Evolutionary conservation across 148 eudicot genomes (phyloP).

Genomic region (Nepenthes gracilis): DNA sequence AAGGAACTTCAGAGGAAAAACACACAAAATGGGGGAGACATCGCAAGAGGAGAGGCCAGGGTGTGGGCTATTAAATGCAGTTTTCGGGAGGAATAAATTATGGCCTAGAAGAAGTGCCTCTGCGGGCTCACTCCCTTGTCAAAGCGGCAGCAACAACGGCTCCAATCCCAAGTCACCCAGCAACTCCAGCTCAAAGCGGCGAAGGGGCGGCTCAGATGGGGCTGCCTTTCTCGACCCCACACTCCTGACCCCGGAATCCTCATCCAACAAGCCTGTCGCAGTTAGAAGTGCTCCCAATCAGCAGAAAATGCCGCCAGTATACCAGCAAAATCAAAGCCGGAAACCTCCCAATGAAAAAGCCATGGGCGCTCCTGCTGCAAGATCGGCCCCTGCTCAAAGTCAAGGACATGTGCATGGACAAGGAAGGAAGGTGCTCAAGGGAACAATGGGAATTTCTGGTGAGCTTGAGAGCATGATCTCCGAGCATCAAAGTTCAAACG

Average conservation of each 20-base stretch:
- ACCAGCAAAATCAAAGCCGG: slow-evolving; percentile 10
- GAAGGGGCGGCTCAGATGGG: slow-evolving; percentile 35
- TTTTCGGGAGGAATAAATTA: slow-evolving; percentile 40
- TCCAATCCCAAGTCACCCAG: background rate
- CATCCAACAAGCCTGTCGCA: slow-evolving; percentile 13
- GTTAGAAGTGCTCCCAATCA: slow-evolving; percentile 22
- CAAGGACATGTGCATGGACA: slow-evolving; percentile 14
- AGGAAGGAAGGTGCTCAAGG: slow-evolving; percentile 32
- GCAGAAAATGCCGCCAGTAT: slow-evolving; percentile 15
- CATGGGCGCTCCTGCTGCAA: slow-evolving; percentile 1
- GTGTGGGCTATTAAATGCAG: slow-evolving; percentile 56
- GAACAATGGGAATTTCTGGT: slow-evolving; percentile 43
- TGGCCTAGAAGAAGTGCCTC: slow-evolving; percentile 54
- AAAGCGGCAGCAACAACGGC: slow-evolving; percentile 6
- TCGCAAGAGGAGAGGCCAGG: slow-evolving; percentile 43
- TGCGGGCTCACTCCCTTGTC: slow-evolving; percentile 25
- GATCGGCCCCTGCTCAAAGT: slow-evolving; percentile 3
- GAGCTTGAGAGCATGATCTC: slow-evolving; percentile 80
- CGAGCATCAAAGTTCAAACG: slow-evolving; percentile 55
- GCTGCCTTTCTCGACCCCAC: slow-evolving; percentile 8
- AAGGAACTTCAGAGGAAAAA: too few relatives aligned
- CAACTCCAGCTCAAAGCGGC: slow-evolving; percentile 22
- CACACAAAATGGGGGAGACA: slow-evolving; percentile 22
- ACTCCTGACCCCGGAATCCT: slow-evolving; percentile 7
- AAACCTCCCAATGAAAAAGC: slow-evolving; percentile 5